Evolutionary conservation across 192 early-diverging fungal genomes (phyloP), one percentile per base, ranked within the genome.

Genomic region (Rhizoclosmatium globosum): DNA sequence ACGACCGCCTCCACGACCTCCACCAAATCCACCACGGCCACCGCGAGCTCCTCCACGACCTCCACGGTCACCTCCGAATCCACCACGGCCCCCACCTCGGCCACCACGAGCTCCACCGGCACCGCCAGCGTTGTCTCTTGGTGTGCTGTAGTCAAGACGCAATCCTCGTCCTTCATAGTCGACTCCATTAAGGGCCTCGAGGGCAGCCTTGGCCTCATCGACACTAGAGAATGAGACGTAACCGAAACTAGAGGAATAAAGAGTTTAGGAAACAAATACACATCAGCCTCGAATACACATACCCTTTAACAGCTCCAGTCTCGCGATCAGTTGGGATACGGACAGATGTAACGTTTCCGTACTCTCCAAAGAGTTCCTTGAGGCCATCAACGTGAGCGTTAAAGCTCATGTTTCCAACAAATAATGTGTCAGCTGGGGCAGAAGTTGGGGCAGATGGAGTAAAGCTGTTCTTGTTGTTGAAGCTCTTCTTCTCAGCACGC

Each of bases 141-240:
- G 82, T 44, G 72, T 82, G 68, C 93, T 92, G 86, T 92, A 98
- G 86, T 98, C 97, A 62, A 96, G 85, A 68, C 96, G 93, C 79
- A 97, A 84, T 70, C 82, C 86, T 81, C 97, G 95, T 65, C 95
- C 96, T 46, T 91, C 88, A 23, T 97, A 84, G 43, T 94, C 91
- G 11, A 82, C 70, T 70, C 92, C 92, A 79, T 96, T 94, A 87
- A 94, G 88, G 73, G 90, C 88, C 84, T 91, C 87, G 46, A 94
- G 88, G 70, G 88, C 89, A 68, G 85, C 82, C 21, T 68, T 85
- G 65, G 89, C 88, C 15, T 76, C 76, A 9, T 87, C 86, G 59
- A 83, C 50, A 59, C 65, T 76, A 38, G 60, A 71, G 69, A 87
- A 90, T 74, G 85, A 83, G 48, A 89, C 78, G 81, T 87, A 89